Evolutionary conservation across 2,329 filamentous ascomycete species (phyloP).

Genomic region (Aspergillus puulaauensis): DNA sequence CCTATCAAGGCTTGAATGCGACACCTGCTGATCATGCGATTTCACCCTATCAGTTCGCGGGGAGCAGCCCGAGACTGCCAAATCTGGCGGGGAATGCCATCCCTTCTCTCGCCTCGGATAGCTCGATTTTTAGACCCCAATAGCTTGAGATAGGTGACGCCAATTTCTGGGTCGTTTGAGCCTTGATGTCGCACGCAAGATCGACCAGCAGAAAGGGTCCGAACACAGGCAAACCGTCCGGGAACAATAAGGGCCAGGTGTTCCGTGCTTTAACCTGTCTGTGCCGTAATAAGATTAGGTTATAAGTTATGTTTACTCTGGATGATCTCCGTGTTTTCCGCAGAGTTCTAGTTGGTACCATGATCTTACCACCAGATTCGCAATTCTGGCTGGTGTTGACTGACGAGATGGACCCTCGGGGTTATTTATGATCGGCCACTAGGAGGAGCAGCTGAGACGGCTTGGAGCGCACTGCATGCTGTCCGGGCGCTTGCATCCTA

Average conservation of each 20-base stretch:
- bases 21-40: conserved; percentile 19
- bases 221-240: no score
- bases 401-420: conserved; percentile 8
- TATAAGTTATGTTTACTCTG: neutral
- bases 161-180: neutral
- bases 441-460: conserved; percentile 17
- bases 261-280: neutral
- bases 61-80: conserved; percentile 16
- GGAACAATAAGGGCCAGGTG: neutral
- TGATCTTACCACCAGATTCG: conserved; percentile 1
- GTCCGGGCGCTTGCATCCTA: conserved; percentile 17
- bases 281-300: neutral
- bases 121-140: neutral
- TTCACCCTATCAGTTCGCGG: conserved; percentile 19
- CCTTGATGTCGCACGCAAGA: neutral
- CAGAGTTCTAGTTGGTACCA: neutral
- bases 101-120: neutral
- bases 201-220: neutral
- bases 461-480: conserved; percentile 17
- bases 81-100: conserved; percentile 12
- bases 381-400: conserved; percentile 6
- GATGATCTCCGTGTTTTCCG: neutral
- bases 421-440: conserved; percentile 23
- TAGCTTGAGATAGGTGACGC: no score
- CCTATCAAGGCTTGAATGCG: conserved; percentile 5